phyloP scores from a whole-genome alignment of 2,329 filamentous ascomycete species.

The Pseudogymnoascus sp. region DNA sequence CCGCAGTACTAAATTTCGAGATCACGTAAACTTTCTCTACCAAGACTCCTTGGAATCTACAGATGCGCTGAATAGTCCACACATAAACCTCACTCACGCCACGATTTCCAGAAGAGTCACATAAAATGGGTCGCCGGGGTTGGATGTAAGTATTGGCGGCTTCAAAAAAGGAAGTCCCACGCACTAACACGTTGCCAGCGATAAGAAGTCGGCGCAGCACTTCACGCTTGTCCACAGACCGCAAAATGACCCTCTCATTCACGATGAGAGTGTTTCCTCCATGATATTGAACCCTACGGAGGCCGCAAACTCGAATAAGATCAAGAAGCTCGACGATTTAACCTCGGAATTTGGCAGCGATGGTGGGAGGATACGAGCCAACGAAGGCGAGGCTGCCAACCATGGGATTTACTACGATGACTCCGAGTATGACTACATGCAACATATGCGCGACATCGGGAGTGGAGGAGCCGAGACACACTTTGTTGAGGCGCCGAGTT shows the following conservation, averaged over 20 bases:
- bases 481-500: constrained; percentile 67
- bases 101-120: constrained; percentile 3
- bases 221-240: constrained; percentile 92
- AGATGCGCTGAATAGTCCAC: neutral
- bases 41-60: constrained; percentile 8
- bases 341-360: constrained; percentile 65
- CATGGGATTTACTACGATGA: constrained; percentile 94
- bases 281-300: constrained; percentile 76
- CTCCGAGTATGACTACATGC: constrained; percentile 97
- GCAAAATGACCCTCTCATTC: constrained; percentile 94
- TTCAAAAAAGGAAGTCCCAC: constrained; percentile 16
- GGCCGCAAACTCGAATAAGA: constrained; percentile 41
- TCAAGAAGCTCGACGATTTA: constrained; percentile 68
- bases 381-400: constrained; percentile 93
- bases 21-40: constrained; percentile 8
- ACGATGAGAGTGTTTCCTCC: constrained; percentile 79
- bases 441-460: constrained; percentile 88
- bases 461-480: constrained; percentile 60
- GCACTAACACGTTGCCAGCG: constrained; percentile 37
- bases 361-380: constrained; percentile 58
- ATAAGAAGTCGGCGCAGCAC: constrained; percentile 89
- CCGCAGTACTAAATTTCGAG: constrained; percentile 9
- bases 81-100: neutral
- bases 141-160: constrained; percentile 53
- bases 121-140: constrained; percentile 62